These are phyloP conservation scores for Ogataea pignaliae DNA, from an alignment of 805 yeast species.

Conservation along the genomic window DNA sequence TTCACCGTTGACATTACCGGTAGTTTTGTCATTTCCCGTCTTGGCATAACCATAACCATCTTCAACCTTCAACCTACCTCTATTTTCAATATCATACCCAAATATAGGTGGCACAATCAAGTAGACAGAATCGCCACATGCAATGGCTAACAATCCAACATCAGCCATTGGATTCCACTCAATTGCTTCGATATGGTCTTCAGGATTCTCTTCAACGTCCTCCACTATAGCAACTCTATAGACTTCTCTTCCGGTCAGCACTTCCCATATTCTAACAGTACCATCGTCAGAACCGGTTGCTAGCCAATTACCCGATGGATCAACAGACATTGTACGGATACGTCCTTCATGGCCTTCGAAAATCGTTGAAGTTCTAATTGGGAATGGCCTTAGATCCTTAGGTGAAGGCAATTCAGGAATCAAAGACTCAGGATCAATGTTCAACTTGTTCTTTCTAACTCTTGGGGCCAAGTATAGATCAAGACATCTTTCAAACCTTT, in stretches of 20 bases:
- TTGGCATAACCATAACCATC: slow-evolving; percentile 85
- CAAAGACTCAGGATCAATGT: slow-evolving; percentile 93
- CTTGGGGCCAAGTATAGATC: slow-evolving; percentile 96
- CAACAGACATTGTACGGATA: slow-evolving; percentile 77
- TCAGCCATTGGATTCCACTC: slow-evolving; percentile 85
- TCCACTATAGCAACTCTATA: slow-evolving; percentile 49
- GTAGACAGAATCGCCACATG: slow-evolving; percentile 76
- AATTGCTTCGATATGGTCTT: slow-evolving; percentile 74
- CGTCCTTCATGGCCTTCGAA: slow-evolving; percentile 81
- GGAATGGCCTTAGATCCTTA: slow-evolving; percentile 94
- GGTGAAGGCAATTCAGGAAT: slow-evolving; percentile 97
- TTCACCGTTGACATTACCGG: slow-evolving; percentile 33
- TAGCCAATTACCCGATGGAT: slow-evolving; percentile 88
- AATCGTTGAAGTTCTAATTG: slow-evolving; percentile 79
- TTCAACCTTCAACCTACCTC: slow-evolving; percentile 73
- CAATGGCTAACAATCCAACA: slow-evolving; percentile 76
- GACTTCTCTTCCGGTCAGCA: slow-evolving; percentile 90
- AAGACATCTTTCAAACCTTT: slow-evolving; percentile 88
- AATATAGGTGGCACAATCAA: slow-evolving; percentile 87
- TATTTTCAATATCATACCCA: slow-evolving; percentile 82
- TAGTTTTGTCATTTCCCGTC: slow-evolving; percentile 25
- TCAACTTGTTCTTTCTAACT: slow-evolving; percentile 82
- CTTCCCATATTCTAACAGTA: slow-evolving; percentile 93
- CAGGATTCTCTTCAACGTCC: slow-evolving; percentile 49
- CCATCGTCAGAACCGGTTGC: slow-evolving; percentile 99